phyloP scores from a whole-genome alignment of 768 basidiomycete genomes.

The Porphyrellus cyaneotinctus region DNA sequence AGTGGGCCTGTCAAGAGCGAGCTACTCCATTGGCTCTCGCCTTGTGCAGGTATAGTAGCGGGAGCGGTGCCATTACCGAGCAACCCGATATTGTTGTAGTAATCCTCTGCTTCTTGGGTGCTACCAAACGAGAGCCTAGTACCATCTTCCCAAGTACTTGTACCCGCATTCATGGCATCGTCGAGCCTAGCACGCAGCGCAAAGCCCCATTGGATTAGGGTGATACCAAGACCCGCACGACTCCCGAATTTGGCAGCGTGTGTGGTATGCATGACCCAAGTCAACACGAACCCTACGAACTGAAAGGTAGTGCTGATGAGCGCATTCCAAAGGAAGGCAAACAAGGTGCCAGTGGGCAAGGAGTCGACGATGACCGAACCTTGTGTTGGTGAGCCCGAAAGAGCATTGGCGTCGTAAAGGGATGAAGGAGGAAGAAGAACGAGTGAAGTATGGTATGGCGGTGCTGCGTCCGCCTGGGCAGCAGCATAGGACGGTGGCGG shows the following conservation, averaged over 20 bases:
- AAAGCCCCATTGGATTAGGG: conserved; percentile 94
- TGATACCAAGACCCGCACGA: conserved; percentile 92
- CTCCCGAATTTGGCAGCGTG: conserved; percentile 93
- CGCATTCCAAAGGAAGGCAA: conserved; percentile 88
- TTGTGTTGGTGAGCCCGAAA: conserved; percentile 33
- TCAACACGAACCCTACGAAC: conserved; percentile 89
- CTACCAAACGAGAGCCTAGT: conserved; percentile 40
- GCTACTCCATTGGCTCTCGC: conserved; percentile 31
- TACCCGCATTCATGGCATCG: conserved; percentile 32
- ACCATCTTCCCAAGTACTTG: conserved; percentile 29
- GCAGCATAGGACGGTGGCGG: conserved; percentile 89
- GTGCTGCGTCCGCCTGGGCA: conserved; percentile 93
- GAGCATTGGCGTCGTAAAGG: conserved; percentile 37
- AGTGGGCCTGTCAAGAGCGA: conserved; percentile 52
- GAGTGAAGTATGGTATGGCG: conserved; percentile 96
- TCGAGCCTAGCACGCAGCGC: conserved; percentile 60
- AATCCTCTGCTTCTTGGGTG: conserved; percentile 44
- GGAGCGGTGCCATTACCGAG: conserved; percentile 28
- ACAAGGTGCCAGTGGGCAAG: conserved; percentile 76
- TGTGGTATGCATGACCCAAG: conserved; percentile 89
- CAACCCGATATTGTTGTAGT: conserved; percentile 30
- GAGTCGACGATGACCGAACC: conserved; percentile 90
- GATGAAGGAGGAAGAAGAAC: conserved; percentile 70
- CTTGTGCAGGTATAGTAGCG: conserved; percentile 6
- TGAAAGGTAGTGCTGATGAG: conserved; percentile 96